phyloP scores from a whole-genome alignment of 2,329 filamentous ascomycete species.

The Dactylellina leptospora region DNA sequence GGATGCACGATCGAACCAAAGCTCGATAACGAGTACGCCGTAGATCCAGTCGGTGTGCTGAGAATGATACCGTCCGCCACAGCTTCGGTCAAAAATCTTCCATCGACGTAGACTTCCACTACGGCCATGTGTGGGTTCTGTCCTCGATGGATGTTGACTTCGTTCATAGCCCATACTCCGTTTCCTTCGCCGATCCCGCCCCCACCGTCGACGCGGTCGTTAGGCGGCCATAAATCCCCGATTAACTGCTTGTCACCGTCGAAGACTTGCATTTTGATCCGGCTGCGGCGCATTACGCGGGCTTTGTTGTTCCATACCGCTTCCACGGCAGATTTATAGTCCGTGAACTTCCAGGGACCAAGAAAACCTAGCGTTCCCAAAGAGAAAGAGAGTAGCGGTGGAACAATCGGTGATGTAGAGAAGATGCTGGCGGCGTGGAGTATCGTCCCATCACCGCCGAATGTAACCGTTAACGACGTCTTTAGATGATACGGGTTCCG shows the following conservation, averaged over 20 bases:
- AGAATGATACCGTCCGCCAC: constrained; percentile 95
- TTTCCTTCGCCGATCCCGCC: not conserved
- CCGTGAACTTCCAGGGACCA: constrained; percentile 93
- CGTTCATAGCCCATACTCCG: constrained; percentile 76
- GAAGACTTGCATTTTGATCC: constrained; percentile 80
- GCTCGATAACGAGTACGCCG: constrained; percentile 91
- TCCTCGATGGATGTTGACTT: constrained; percentile 91
- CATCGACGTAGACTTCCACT: constrained; percentile 89
- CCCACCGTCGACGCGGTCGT: constrained; percentile 17
- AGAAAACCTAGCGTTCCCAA: constrained; percentile 97
- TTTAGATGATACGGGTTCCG: constrained; percentile 73
- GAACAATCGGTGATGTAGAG: constrained; percentile 80
- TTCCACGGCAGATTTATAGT: constrained; percentile 85
- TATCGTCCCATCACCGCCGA: constrained; percentile 93
- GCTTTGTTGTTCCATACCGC: constrained; percentile 64
- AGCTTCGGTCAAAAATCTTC: constrained; percentile 88
- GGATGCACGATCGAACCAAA: constrained; percentile 95
- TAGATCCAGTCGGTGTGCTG: constrained; percentile 91
- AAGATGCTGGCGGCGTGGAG: constrained; percentile 86
- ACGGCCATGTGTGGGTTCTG: constrained; percentile 88
- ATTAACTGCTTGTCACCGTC: constrained; percentile 64
- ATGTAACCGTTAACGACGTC: constrained; percentile 85
- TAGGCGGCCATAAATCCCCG: constrained; percentile 52
- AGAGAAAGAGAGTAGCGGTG: constrained; percentile 91
- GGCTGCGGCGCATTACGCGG: constrained; percentile 83